Conservation (phyloP, 305 asterid species). For the Rubia peregrina region DNA sequence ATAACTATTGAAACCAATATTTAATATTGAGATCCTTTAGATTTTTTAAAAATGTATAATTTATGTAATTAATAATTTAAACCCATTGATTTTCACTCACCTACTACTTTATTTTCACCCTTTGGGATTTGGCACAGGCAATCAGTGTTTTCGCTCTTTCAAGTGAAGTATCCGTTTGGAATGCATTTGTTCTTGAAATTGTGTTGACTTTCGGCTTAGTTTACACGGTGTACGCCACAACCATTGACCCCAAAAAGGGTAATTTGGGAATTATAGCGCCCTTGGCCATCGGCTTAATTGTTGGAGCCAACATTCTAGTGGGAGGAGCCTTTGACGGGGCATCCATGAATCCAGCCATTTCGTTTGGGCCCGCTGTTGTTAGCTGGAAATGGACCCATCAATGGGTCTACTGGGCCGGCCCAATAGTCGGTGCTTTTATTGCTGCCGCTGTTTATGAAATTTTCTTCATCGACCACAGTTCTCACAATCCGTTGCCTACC, state of each 20-base stretch:
- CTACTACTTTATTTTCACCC: background rate
- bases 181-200: conserved; percentile 42
- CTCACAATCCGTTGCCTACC: conserved; percentile 26
- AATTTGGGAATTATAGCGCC: conserved; percentile 50
- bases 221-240: conserved; percentile 57
- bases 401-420: conserved; percentile 66
- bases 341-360: conserved; percentile 60
- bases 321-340: conserved; percentile 66
- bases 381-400: conserved; percentile 50
- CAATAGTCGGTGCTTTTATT: conserved; percentile 40
- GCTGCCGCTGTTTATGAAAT: conserved; percentile 37
- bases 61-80: too few relatives aligned
- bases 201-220: conserved; percentile 64
- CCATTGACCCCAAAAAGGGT: conserved; percentile 56
- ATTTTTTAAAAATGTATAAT: too few relatives aligned
- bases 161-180: conserved; percentile 42
- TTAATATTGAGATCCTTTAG: too few relatives aligned
- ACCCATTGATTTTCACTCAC: too few relatives aligned
- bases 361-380: conserved; percentile 51
- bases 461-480: conserved; percentile 23
- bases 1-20: too few relatives aligned
- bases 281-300: conserved; percentile 43
- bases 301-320: conserved; percentile 49
- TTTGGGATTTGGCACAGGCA: conserved; percentile 18
- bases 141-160: conserved; percentile 33